Evolutionary conservation across 495 filamentous ascomycete genomes (phyloP).

Genomic region (Penicillium pulvis): DNA sequence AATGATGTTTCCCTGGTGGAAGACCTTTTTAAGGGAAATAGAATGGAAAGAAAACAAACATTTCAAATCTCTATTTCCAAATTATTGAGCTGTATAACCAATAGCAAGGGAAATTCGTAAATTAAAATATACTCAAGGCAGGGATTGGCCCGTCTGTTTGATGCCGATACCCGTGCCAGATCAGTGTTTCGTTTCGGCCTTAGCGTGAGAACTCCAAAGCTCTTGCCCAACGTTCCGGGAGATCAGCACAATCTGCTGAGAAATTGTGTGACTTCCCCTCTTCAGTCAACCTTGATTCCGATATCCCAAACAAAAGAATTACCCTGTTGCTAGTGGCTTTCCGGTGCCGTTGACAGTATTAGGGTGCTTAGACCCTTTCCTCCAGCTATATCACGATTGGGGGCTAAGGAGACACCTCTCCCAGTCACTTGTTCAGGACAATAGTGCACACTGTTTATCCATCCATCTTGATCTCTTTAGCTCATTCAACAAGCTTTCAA

Average conservation of each 20-base stretch:
- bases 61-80: too few species aligned
- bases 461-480: background rate
- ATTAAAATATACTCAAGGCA: background rate
- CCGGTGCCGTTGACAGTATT: background rate
- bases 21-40: too few species aligned
- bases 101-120: too few species aligned
- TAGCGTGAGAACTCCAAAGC: conserved; percentile 13
- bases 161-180: conserved; percentile 3
- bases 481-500: background rate
- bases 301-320: background rate
- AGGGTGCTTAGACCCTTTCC: background rate
- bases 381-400: background rate
- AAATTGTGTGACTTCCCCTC: conserved; percentile 13
- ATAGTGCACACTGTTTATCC: background rate
- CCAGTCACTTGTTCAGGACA: background rate
- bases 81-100: too few species aligned
- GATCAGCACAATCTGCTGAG: conserved; percentile 16
- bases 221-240: conserved; percentile 18
- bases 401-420: background rate
- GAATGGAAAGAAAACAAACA: too few species aligned
- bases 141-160: background rate
- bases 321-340: background rate
- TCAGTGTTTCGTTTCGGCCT: conserved; percentile 15
- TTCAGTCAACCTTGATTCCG: background rate
- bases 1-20: too few species aligned